Conservation (phyloP, 2,329 filamentous ascomycete species). For the Xylariaceae sp. region DNA sequence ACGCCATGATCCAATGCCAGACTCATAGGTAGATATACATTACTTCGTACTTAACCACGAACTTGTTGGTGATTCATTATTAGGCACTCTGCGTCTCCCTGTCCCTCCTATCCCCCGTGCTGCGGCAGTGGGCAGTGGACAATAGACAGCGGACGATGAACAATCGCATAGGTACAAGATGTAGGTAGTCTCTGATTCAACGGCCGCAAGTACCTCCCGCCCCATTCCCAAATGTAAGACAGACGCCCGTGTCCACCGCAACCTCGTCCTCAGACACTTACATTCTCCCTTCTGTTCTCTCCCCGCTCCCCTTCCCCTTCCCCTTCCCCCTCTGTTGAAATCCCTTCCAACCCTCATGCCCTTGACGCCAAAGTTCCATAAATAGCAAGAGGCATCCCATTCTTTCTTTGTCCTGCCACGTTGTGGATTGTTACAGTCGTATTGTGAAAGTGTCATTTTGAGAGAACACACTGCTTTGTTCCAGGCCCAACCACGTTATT, state of each 20-base stretch:
- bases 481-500: neutral
- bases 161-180: no score
- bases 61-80: no score
- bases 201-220: neutral
- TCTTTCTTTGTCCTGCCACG: slow-evolving; percentile 1
- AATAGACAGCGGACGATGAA: neutral
- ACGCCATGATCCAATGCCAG: no score
- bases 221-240: neutral
- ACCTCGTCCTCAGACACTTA: neutral
- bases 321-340: neutral
- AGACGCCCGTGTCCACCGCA: neutral
- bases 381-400: slow-evolving; percentile 7
- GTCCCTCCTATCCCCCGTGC: neutral
- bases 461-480: slow-evolving; percentile 12
- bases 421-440: slow-evolving; percentile 12
- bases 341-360: neutral
- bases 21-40: no score
- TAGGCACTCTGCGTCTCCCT: no score
- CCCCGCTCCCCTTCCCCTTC: neutral
- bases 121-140: neutral
- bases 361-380: slow-evolving; percentile 9
- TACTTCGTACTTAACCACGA: no score
- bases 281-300: slow-evolving; percentile 6
- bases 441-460: slow-evolving; percentile 4
- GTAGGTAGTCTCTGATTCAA: no score